phyloP scores from a whole-genome alignment of 2,329 filamentous ascomycete genomes.

The Penicillium sp. region DNA sequence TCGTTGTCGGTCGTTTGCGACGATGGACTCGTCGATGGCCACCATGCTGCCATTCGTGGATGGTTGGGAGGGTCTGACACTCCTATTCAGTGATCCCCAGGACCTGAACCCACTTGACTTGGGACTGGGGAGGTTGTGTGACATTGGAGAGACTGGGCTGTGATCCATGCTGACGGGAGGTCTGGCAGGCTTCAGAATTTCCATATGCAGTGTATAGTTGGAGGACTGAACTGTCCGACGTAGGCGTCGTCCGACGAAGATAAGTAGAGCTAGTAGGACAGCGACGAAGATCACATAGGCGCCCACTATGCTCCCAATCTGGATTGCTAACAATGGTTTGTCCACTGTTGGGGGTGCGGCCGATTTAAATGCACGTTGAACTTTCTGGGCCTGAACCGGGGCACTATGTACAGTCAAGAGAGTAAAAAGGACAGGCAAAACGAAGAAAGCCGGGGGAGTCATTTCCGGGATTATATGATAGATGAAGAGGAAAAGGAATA shows the following conservation, averaged over 20 bases:
- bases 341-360: constrained; percentile 49
- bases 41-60: constrained; percentile 61
- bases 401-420: constrained; percentile 43
- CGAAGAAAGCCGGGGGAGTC: constrained; percentile 34
- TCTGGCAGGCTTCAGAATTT: constrained; percentile 53
- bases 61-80: constrained; percentile 30
- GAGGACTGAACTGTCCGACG: constrained; percentile 52
- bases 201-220: constrained; percentile 52
- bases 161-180: constrained; percentile 30
- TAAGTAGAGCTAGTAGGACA: constrained; percentile 65
- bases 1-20: constrained; percentile 70
- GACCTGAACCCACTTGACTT: constrained; percentile 36
- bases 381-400: constrained; percentile 27
- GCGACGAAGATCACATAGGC: constrained; percentile 77
- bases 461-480: constrained; percentile 19
- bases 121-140: constrained; percentile 34
- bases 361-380: constrained; percentile 47
- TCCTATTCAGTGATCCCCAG: constrained; percentile 37
- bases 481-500: background rate
- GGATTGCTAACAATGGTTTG: constrained; percentile 66
- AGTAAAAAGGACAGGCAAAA: constrained; percentile 56
- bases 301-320: constrained; percentile 79
- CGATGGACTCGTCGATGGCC: constrained; percentile 72
- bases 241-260: constrained; percentile 59
- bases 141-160: constrained; percentile 35